Conservation (phyloP, 306 rosid genomes). For the Morella rubra region DNA sequence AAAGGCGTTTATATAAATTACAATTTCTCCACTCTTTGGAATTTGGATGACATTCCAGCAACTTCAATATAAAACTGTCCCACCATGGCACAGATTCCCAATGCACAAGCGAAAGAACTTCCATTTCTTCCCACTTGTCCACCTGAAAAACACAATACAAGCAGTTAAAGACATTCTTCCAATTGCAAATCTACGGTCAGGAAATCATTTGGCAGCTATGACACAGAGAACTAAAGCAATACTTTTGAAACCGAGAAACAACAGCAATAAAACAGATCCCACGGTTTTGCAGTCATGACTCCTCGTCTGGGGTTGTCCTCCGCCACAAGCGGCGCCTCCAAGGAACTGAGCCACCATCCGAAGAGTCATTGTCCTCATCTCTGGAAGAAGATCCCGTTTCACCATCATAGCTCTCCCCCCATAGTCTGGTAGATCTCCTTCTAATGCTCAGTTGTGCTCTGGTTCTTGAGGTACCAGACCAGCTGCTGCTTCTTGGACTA, state of each 20-base stretch:
- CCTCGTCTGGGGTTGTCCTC: conserved; percentile 66
- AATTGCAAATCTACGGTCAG: not conserved
- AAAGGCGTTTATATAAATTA: conserved; percentile 33
- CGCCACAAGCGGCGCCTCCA: conserved; percentile 60
- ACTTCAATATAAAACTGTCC: conserved; percentile 30
- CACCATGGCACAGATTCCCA: conserved; percentile 33
- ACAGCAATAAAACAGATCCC: conserved; percentile 27
- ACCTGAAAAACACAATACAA: conserved; percentile 32
- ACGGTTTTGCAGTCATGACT: conserved; percentile 44
- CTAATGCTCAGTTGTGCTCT: conserved; percentile 72
- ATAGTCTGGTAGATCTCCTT: conserved; percentile 68
- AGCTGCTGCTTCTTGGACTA: conserved; percentile 51
- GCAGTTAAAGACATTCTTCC: not conserved
- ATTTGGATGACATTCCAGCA: conserved; percentile 12
- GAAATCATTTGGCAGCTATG: conserved; percentile 1
- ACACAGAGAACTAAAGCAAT: conserved; percentile 17
- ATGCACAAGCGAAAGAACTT: conserved; percentile 25
- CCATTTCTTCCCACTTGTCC: conserved; percentile 22
- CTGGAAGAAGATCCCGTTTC: conserved; percentile 75
- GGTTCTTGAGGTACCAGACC: conserved; percentile 68
- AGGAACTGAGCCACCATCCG: conserved; percentile 74
- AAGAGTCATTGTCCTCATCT: conserved; percentile 75
- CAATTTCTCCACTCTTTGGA: conserved; percentile 35
- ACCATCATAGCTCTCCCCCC: conserved; percentile 87
- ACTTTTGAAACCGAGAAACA: conserved; percentile 36